These are phyloP conservation scores for Russula sp. DNA, from an alignment of 768 basidiomycete species.

Conservation along the genomic window DNA sequence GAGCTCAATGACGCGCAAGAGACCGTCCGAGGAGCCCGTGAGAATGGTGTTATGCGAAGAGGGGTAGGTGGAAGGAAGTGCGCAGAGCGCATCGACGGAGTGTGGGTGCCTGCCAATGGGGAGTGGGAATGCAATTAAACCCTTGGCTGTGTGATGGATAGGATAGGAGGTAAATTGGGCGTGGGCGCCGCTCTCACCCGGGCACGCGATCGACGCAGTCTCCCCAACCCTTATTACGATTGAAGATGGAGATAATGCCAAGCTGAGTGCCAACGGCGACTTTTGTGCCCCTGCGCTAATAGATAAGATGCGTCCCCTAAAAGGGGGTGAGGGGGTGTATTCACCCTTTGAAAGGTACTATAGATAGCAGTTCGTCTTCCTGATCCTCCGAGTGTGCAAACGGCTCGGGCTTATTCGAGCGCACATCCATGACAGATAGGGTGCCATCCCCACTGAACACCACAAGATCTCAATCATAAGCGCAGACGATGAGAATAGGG, in stretches of 20 bases:
- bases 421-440: slow-evolving; percentile 84
- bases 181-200: slow-evolving; percentile 43
- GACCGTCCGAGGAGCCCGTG: slow-evolving; percentile 88
- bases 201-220: slow-evolving; percentile 90
- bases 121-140: not conserved
- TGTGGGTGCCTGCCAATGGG: slow-evolving; percentile 63
- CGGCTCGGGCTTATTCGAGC: slow-evolving; percentile 71
- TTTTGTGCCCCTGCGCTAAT: slow-evolving; percentile 54
- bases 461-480: not conserved
- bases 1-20: slow-evolving; percentile 79
- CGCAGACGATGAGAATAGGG: not conserved
- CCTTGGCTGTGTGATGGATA: not conserved
- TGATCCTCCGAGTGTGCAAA: slow-evolving; percentile 90
- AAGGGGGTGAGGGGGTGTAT: slow-evolving; percentile 22
- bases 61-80: slow-evolving; percentile 55
- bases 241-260: slow-evolving; percentile 86
- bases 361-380: slow-evolving; percentile 87
- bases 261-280: slow-evolving; percentile 83
- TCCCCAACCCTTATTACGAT: slow-evolving; percentile 78
- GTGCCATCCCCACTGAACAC: slow-evolving; percentile 82
- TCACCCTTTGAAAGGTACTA: slow-evolving; percentile 77
- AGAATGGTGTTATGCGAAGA: slow-evolving; percentile 67
- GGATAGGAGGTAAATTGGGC: slow-evolving; percentile 6
- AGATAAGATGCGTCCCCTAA: not conserved
- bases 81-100: slow-evolving; percentile 81